Percentiles rank a stretch among this genome's conserved stretches.
Evolutionary conservation across 768 basidiomycete species (phyloP).

Genomic region (Hortiboletus flavorubellus): DNA sequence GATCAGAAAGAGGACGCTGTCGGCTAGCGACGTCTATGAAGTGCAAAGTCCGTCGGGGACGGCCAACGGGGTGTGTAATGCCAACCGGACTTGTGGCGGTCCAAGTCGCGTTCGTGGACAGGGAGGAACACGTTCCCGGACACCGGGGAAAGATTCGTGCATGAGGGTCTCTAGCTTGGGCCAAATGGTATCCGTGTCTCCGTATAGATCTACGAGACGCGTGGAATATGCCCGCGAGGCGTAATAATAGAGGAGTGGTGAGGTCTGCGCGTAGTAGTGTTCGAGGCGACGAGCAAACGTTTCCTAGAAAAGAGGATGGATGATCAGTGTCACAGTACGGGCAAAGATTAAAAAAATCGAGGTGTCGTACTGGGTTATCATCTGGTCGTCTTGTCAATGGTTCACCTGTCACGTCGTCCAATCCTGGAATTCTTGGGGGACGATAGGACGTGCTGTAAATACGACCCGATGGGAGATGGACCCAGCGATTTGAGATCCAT

Average conservation of each 20-base stretch:
- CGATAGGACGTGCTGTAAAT: conserved; percentile 88
- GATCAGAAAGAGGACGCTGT: not conserved
- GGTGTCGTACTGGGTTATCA: conserved; percentile 70
- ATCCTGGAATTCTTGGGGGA: conserved; percentile 69
- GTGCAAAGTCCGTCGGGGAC: conserved; percentile 10
- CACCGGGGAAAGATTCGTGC: conserved; percentile 47
- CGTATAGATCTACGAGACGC: conserved; percentile 54
- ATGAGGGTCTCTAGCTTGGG: conserved; percentile 67
- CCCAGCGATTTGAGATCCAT: conserved; percentile 83
- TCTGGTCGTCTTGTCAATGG: conserved; percentile 77
- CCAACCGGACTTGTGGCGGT: conserved; percentile 16
- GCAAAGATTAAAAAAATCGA: not conserved
- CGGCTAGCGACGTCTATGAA: conserved; percentile 6
- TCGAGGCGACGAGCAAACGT: conserved; percentile 69
- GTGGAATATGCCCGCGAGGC: conserved; percentile 40
- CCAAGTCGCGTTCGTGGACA: conserved; percentile 15
- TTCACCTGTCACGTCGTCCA: conserved; percentile 85
- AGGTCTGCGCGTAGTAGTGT: conserved; percentile 73
- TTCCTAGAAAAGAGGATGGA: conserved; percentile 45
- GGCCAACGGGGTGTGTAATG: conserved; percentile 7
- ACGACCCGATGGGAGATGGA: conserved; percentile 81
- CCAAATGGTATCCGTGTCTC: conserved; percentile 80
- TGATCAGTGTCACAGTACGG: conserved; percentile 5
- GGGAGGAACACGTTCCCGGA: conserved; percentile 45
- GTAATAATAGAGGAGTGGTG: conserved; percentile 80